phyloP scores from a whole-genome alignment of 257 asterid genomes.

The Galeopsis tetrahit region DNA sequence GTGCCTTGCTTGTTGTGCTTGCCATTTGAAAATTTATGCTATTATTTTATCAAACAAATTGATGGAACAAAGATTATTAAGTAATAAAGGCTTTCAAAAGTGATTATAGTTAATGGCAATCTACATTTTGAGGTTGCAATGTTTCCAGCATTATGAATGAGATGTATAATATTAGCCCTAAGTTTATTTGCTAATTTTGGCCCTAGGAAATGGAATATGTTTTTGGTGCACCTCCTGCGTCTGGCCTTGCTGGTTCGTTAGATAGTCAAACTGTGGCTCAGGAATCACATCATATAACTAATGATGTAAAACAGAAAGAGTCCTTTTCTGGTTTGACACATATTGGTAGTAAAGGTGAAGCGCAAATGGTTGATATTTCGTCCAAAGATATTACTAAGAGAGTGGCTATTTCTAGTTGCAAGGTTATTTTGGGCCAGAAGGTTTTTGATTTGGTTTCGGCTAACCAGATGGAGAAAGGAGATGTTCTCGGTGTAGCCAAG shows the following conservation, averaged over 20 bases:
- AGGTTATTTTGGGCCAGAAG: slow-evolving; percentile 66
- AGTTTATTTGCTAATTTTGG: slow-evolving; percentile 6
- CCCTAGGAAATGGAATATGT: slow-evolving; percentile 87
- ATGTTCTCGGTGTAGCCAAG: slow-evolving; percentile 79
- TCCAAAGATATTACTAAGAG: slow-evolving; percentile 66
- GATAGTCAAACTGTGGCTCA: slow-evolving; percentile 42
- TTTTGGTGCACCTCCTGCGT: slow-evolving; percentile 77
- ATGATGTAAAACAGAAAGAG: slow-evolving; percentile 28
- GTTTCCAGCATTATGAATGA: background rate
- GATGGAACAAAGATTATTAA: background rate
- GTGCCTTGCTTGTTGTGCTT: no score
- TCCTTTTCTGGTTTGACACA: slow-evolving; percentile 55
- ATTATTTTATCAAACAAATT: background rate
- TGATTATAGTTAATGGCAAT: background rate
- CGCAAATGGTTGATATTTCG: slow-evolving; percentile 84
- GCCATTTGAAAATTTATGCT: background rate
- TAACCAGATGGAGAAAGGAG: slow-evolving; percentile 79
- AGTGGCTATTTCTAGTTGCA: slow-evolving; percentile 77
- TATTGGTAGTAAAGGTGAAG: slow-evolving; percentile 64
- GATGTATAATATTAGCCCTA: slow-evolving; percentile 3
- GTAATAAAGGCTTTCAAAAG: background rate
- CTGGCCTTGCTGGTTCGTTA: slow-evolving; percentile 49
- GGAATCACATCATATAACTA: slow-evolving; percentile 37
- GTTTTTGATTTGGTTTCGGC: slow-evolving; percentile 79
- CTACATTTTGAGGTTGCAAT: slow-evolving; percentile 7